Evolutionary conservation across 148 eudicot genomes (phyloP), one percentile per base, ranked within the genome.

Genomic region (Rhododendron kiyosumense): DNA sequence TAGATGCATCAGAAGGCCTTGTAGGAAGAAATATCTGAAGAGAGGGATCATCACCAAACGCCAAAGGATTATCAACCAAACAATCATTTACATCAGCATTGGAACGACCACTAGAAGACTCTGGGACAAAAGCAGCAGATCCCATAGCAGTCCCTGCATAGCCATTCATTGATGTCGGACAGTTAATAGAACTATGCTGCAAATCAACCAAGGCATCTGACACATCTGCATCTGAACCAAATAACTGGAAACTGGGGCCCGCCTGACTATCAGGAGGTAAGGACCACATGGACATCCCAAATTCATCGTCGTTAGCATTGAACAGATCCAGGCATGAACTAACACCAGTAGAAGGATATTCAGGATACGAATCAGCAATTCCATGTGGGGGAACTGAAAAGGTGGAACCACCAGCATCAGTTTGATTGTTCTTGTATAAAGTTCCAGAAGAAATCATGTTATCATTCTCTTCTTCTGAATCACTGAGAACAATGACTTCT

Each of bases 11-110:
- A 28, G 96, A 90, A 79, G 99, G 98, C 88, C 91, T 92, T 26
- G 98, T 90, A 7, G 99, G 98, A 86, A 97, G 98, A 93, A 97
- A 97, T 86, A 95, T 88, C 82, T 95, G 98, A 85, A 97, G 98
- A 52, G 98, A 91, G 26, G 98, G 99, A 88, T 97, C 99, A 87
- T 94, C 92, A 69, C 93, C 91, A 88, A 92, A 95, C 67, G 94
- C 96, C 87, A 94, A 81, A 73, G 95, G 96, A 88, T 95, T 95
- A 87, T 92, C 91, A 73, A 94, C 91, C 85, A 94, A 90, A 83
- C 94, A 90, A 85, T 90, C 93, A 91, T 91, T 89, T n/a, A 90
- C 79, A 78, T 93, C 94, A 88, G 89, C 88, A 86, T 87, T 90
- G 74, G 90, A 78, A 84, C 69, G 94, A 77, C 88, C 84, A 30